Conservation (phyloP, 768 basidiomycete genomes). For the Naganishia randhawae region DNA sequence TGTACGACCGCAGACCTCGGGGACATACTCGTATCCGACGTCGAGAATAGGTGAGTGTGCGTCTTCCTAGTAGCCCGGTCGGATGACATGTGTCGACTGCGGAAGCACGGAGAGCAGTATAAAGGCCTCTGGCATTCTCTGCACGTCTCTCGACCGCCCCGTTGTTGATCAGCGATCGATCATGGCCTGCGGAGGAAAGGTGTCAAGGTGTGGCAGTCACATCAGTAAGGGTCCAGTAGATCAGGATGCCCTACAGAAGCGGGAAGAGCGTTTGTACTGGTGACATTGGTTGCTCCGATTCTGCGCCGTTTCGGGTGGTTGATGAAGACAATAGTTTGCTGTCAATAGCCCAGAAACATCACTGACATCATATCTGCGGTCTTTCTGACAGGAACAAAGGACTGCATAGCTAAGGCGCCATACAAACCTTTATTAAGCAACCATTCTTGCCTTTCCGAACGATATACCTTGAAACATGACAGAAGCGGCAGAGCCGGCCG, state of each 20-base stretch:
- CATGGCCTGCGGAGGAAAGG: background rate
- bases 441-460: background rate
- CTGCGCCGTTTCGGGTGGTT: background rate
- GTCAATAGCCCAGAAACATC: background rate
- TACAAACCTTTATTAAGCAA: background rate
- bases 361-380: background rate
- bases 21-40: background rate
- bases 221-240: background rate
- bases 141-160: background rate
- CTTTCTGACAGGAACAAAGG: conserved; percentile 1
- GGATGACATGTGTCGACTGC: too few species aligned
- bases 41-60: background rate
- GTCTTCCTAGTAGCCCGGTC: background rate
- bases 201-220: background rate
- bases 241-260: background rate
- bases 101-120: background rate
- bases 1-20: background rate
- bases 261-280: background rate
- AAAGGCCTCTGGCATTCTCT: background rate
- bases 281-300: background rate
- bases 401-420: background rate
- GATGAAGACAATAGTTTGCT: background rate
- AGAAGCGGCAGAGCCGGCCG: background rate
- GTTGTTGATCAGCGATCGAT: background rate
- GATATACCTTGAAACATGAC: background rate